Evolutionary conservation across 2,329 filamentous ascomycete genomes (phyloP).

Genomic region (Teratosphaeria destructans): DNA sequence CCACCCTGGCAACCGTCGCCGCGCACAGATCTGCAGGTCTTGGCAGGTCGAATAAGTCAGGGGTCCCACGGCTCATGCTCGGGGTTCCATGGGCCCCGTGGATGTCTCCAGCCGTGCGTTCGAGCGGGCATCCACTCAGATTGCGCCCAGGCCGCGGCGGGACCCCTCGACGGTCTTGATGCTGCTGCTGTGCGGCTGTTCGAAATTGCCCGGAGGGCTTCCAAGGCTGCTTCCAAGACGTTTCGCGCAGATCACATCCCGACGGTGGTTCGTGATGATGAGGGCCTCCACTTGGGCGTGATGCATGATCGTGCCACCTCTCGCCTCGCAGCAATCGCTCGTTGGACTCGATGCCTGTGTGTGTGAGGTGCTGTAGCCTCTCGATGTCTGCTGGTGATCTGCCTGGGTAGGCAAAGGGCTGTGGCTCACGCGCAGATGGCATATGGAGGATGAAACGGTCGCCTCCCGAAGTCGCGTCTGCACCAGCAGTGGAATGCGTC

Average conservation of each 20-base stretch:
- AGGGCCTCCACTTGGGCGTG: not conserved
- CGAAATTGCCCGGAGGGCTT: not conserved
- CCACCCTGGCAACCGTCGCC: not conserved
- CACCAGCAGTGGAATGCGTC: slow-evolving; percentile 4
- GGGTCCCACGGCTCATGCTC: not conserved
- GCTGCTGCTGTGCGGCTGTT: not conserved
- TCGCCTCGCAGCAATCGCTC: not conserved
- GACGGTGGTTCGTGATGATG: not conserved
- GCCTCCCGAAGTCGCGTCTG: slow-evolving; percentile 3
- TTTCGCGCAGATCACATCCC: not conserved
- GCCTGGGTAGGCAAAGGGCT: slow-evolving; percentile 23
- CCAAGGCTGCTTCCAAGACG: not conserved
- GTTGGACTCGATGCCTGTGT: slow-evolving; percentile 11
- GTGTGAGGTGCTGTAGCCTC: slow-evolving; percentile 21
- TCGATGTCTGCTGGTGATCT: slow-evolving; percentile 20
- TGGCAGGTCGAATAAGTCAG: not conserved
- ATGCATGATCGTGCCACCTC: slow-evolving; percentile 1
- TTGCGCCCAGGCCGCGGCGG: not conserved
- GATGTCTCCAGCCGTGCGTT: not conserved
- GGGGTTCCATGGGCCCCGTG: not conserved
- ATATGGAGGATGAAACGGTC: slow-evolving; percentile 24
- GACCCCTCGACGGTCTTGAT: not conserved
- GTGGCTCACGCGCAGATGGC: slow-evolving; percentile 26
- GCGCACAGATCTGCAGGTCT: not conserved
- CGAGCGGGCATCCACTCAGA: not conserved